phyloP scores from a whole-genome alignment of 2,329 filamentous ascomycete species.

The Ophiocordyceps australis region DNA sequence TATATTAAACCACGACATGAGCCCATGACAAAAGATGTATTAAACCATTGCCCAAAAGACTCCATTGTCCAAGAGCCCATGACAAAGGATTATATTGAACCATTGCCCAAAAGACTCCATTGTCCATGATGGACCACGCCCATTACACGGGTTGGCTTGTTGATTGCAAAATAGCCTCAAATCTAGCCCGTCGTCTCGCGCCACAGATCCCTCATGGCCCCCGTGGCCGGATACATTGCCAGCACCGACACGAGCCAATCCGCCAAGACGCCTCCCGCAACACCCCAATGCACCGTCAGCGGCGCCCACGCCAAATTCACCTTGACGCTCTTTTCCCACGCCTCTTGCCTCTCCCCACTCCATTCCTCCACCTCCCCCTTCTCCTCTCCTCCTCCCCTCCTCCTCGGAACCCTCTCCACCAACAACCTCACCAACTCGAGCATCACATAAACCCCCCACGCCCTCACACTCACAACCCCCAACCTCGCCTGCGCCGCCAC shows the following conservation, averaged over 20 bases:
- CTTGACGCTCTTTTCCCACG: slow-evolving; percentile 48
- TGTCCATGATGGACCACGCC: too few relatives aligned
- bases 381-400: slow-evolving; percentile 15
- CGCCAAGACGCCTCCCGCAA: slow-evolving; percentile 37
- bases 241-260: slow-evolving; percentile 22
- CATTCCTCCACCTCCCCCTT: slow-evolving; percentile 37
- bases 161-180: too few relatives aligned
- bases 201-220: slow-evolving; percentile 28
- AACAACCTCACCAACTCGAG: slow-evolving; percentile 55
- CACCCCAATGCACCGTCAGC: slow-evolving; percentile 68
- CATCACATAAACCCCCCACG: slow-evolving; percentile 64
- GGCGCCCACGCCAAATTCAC: slow-evolving; percentile 64
- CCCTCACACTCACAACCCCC: slow-evolving; percentile 56
- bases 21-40: too few relatives aligned
- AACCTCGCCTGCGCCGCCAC: slow-evolving; percentile 39
- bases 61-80: too few relatives aligned
- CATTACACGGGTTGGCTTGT: too few relatives aligned
- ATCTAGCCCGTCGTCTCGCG: slow-evolving; percentile 16
- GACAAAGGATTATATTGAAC: too few relatives aligned
- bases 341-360: slow-evolving; percentile 16
- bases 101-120: too few relatives aligned
- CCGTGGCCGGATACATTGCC: slow-evolving; percentile 23
- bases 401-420: slow-evolving; percentile 22
- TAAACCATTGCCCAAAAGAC: too few relatives aligned
- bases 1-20: too few relatives aligned